Conservation (phyloP, 2,329 filamentous ascomycete genomes). For the Colletotrichum siamense region DNA sequence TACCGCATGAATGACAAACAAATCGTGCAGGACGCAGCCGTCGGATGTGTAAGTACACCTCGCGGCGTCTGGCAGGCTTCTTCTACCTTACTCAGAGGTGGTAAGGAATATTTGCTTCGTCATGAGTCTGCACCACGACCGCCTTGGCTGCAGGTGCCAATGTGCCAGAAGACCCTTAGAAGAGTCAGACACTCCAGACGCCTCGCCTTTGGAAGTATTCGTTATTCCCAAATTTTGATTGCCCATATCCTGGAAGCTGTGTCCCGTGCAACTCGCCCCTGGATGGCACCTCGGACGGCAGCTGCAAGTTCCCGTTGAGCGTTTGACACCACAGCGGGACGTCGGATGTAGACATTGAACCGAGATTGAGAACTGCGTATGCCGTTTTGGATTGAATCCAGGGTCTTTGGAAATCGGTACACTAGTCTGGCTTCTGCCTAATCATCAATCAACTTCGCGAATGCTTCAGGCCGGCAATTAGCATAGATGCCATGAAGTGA, state of each 20-base stretch:
- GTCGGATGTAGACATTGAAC: not conserved
- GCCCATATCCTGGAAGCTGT: not conserved
- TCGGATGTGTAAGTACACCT: not conserved
- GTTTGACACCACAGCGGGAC: not conserved
- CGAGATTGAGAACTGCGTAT: not conserved
- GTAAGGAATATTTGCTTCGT: not conserved
- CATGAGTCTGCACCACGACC: rapidly evolving
- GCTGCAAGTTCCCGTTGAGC: conserved; percentile 7
- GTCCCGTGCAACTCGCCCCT: not conserved
- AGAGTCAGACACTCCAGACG: not conserved
- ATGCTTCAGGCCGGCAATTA: rapidly evolving
- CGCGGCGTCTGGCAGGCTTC: not conserved
- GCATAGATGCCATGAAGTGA: not conserved
- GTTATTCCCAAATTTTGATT: not conserved
- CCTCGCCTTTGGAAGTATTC: not conserved
- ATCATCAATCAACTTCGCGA: rapidly evolving
- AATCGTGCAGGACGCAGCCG: not conserved
- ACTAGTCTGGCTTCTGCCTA: not conserved
- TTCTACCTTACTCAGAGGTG: not conserved
- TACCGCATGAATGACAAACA: not conserved
- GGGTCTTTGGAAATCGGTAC: no score
- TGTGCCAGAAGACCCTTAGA: not conserved
- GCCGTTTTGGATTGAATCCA: not conserved
- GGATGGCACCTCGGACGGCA: not conserved
- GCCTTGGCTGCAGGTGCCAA: not conserved